Percentiles rank a stretch among this genome's conserved stretches.
Conservation (phyloP, 345 rosid genomes). For the Raphanus sativus region DNA sequence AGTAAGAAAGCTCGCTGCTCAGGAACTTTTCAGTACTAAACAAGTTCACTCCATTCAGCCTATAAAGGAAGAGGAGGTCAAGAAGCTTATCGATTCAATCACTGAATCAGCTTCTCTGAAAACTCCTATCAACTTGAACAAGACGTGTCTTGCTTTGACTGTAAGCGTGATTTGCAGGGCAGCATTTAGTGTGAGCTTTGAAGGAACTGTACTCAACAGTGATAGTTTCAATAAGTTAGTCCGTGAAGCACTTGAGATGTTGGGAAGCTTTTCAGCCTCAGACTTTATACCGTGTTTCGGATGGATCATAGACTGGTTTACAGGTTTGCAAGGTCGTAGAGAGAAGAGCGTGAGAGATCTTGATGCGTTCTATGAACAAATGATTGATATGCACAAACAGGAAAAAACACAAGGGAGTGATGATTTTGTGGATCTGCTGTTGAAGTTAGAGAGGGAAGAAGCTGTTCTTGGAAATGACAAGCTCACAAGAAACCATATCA, state of each 20-base stretch:
- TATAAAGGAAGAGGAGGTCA: constrained; percentile 46
- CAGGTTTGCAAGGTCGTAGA: constrained; percentile 34
- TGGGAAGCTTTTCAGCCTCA: constrained; percentile 41
- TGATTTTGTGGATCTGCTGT: constrained; percentile 33
- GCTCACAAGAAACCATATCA: constrained; percentile 33
- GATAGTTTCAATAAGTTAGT: constrained; percentile 34
- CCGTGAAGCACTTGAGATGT: constrained; percentile 38
- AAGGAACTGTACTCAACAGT: constrained; percentile 33
- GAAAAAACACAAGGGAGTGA: constrained; percentile 27
- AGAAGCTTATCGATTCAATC: constrained; percentile 38
- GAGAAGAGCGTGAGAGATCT: constrained; percentile 33
- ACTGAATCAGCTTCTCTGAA: constrained; percentile 10
- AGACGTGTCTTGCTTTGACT: constrained; percentile 29
- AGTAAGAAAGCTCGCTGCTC: constrained; percentile 37
- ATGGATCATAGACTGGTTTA: constrained; percentile 44
- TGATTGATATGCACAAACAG: constrained; percentile 47
- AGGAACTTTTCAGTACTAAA: constrained; percentile 45
- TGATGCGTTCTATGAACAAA: constrained; percentile 44
- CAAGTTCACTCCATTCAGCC: constrained; percentile 40
- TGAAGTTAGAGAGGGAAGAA: constrained; percentile 34
- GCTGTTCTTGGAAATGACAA: constrained; percentile 23
- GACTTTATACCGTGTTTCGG: constrained; percentile 49
- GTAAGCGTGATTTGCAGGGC: constrained; percentile 38
- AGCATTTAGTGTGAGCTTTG: constrained; percentile 47
- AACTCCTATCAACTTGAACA: constrained; percentile 31